Base-by-base conservation (phyloP, 192 early-diverging fungal species). In the Phlyctochytrium planicorne region DNA sequence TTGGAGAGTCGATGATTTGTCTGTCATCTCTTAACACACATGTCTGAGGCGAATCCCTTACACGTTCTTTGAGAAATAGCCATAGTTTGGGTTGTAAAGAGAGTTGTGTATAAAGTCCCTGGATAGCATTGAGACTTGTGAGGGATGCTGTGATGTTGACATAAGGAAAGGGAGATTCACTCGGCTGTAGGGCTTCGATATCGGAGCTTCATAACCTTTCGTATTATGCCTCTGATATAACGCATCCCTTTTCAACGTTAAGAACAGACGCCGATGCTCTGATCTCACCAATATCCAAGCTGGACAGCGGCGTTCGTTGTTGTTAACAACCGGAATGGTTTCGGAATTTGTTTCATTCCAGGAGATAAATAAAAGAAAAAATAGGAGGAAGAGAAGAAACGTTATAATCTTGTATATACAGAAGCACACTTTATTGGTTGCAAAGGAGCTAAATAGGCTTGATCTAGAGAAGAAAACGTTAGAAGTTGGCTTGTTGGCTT, bases 61-160 rank as follows among this genome's bases (percentile, higher is more conserved):
- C 25, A 94, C 97, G 62, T 96, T 90, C 67, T 93, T 94, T 10
- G 93, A 94, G 80, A 99, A 99, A 80, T 99, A 99, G 1, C 97
- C 97, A 74, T 98, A 98, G 61, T 88, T 69, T 3, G 94, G 94
- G 76, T 99, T 92, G 80, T 99, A 99, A 10, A 99, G 89, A 36
- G 93, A 89, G 72, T 97, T 86, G 74, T 96, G 87, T 67, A 99
- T 96, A 78, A 95, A 97, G 68, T 98, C 94, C 27, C 96, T 47
- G 6, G 40, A 6, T 14, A 47, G 40, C 40, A 47, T 47, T 14
- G 40, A 47, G 20, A 47, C 40, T 47, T 47, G 10, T 20, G 20
- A 47, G 6, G 40, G 40, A 47, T 6, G 40, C 20, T 47, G 10
- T 20, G 40, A 14, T 14, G 40, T 47, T 14, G 40, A 6, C 10